A percentile compares a stretch with the other conserved stretches of the same genome.
phyloP scores from a whole-genome alignment of 495 filamentous ascomycete genomes.

The Lasiosphaeria ovina region DNA sequence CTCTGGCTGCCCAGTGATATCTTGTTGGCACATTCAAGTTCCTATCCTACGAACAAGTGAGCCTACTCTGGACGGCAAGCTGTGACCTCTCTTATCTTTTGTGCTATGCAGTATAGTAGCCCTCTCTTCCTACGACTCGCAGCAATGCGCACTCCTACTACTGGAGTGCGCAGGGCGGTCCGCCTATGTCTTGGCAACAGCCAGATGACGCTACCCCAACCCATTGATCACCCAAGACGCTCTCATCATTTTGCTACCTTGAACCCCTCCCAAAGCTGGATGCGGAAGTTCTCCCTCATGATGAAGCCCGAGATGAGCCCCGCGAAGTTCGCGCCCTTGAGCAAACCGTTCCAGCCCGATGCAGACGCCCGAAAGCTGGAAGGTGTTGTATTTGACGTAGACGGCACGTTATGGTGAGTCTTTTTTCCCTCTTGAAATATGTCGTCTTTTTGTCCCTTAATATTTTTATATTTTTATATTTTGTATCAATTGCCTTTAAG shows the following conservation, averaged over 20 bases:
- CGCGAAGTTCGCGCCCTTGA: slow-evolving; percentile 32
- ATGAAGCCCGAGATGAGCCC: slow-evolving; percentile 31
- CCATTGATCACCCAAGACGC: not conserved
- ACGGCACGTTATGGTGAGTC: slow-evolving; percentile 86
- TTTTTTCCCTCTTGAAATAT: not conserved
- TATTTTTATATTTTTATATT: not conserved
- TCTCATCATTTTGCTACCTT: not conserved
- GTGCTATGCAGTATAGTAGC: not conserved
- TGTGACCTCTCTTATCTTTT: not conserved
- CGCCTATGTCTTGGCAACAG: not conserved
- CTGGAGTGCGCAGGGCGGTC: slow-evolving; percentile 40
- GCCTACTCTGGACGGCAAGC: too few species aligned
- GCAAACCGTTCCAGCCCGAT: slow-evolving; percentile 14
- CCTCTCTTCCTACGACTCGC: not conserved
- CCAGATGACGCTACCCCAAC: not conserved
- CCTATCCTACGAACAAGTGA: too few species aligned
- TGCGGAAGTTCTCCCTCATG: slow-evolving; percentile 36
- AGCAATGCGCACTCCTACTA: not conserved
- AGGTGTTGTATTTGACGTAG: slow-evolving; percentile 92
- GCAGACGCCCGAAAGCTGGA: slow-evolving; percentile 55
- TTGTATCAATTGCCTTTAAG: not conserved
- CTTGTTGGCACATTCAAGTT: too few species aligned
- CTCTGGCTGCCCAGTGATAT: too few species aligned
- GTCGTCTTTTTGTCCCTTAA: not conserved
- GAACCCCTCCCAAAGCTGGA: slow-evolving; percentile 5